These are phyloP conservation scores for Saraca asoca DNA, from an alignment of 331 rosid genomes.

Conservation along the genomic window DNA sequence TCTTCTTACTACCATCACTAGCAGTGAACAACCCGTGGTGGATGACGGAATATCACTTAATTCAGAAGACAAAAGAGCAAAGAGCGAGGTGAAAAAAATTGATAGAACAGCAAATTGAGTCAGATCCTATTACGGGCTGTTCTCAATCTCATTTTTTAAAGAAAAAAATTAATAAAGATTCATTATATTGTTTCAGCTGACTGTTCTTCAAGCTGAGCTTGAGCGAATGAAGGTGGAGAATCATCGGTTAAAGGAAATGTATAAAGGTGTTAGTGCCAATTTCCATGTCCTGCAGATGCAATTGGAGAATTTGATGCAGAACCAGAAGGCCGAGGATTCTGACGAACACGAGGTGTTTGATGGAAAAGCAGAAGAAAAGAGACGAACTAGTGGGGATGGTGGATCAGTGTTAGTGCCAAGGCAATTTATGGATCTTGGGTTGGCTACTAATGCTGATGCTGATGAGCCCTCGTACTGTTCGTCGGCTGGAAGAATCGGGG, in stretches of 20 bases:
- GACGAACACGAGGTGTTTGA: slow-evolving; percentile 28
- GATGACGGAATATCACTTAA: slow-evolving; percentile 50
- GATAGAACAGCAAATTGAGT: not conserved
- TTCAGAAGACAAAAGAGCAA: slow-evolving; percentile 45
- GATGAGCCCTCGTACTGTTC: slow-evolving; percentile 54
- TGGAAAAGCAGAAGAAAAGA: slow-evolving; percentile 33
- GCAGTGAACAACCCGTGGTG: slow-evolving; percentile 60
- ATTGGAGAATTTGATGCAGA: slow-evolving; percentile 41
- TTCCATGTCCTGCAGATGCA: slow-evolving; percentile 65
- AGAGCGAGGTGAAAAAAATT: slow-evolving; percentile 49
- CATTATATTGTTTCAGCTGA: slow-evolving; percentile 42
- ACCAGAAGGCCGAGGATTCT: slow-evolving; percentile 35
- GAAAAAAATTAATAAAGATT: too few species aligned
- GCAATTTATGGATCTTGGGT: slow-evolving; percentile 73
- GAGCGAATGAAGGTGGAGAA: slow-evolving; percentile 62
- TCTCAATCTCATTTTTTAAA: not conserved
- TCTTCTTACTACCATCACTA: slow-evolving; percentile 62
- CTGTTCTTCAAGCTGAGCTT: slow-evolving; percentile 60
- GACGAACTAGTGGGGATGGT: slow-evolving; percentile 19
- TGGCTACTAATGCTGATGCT: slow-evolving; percentile 40
- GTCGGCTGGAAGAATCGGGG: slow-evolving; percentile 46
- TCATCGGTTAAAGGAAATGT: slow-evolving; percentile 46
- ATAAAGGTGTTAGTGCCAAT: slow-evolving; percentile 49
- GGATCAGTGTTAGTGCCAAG: slow-evolving; percentile 47
- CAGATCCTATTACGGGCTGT: not conserved